phyloP scores from a whole-genome alignment of 2,329 filamentous ascomycete species.

The Ambrosiella cleistominuta region DNA sequence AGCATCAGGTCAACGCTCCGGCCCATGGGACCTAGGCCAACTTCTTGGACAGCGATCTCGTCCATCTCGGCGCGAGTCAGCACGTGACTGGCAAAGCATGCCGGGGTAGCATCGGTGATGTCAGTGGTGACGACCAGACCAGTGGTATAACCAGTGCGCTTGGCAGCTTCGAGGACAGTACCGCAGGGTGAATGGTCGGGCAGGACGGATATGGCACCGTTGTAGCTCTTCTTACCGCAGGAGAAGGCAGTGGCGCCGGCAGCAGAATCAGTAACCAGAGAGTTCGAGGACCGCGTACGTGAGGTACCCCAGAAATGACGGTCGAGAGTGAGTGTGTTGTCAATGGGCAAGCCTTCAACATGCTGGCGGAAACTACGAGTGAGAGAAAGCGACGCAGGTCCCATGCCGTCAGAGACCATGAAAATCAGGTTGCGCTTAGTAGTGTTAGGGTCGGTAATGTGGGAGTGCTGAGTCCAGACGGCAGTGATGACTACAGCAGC shows the following conservation, averaged over 20 bases:
- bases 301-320: conserved; percentile 80
- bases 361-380: conserved; percentile 77
- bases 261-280: conserved; percentile 82
- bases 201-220: conserved; percentile 80
- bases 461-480: conserved; percentile 55
- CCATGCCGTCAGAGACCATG: conserved; percentile 99
- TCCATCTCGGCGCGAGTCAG: conserved; percentile 67
- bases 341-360: conserved; percentile 50
- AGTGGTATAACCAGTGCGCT: conserved; percentile 78
- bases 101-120: conserved; percentile 88
- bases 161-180: conserved; percentile 82
- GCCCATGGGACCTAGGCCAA: conserved; percentile 74
- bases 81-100: conserved; percentile 84
- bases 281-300: conserved; percentile 67
- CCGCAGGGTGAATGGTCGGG: conserved; percentile 78
- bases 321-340: conserved; percentile 66
- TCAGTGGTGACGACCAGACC: conserved; percentile 89
- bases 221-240: conserved; percentile 87
- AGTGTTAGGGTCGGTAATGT: conserved; percentile 18
- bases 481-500: conserved; percentile 62
- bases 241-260: conserved; percentile 96
- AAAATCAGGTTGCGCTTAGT: conserved; percentile 89
- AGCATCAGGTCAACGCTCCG: conserved; percentile 82
- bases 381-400: conserved; percentile 72
- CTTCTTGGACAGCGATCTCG: conserved; percentile 78